Conservation (phyloP, 2,329 filamentous ascomycete species). For the Trichoderma sp. region DNA sequence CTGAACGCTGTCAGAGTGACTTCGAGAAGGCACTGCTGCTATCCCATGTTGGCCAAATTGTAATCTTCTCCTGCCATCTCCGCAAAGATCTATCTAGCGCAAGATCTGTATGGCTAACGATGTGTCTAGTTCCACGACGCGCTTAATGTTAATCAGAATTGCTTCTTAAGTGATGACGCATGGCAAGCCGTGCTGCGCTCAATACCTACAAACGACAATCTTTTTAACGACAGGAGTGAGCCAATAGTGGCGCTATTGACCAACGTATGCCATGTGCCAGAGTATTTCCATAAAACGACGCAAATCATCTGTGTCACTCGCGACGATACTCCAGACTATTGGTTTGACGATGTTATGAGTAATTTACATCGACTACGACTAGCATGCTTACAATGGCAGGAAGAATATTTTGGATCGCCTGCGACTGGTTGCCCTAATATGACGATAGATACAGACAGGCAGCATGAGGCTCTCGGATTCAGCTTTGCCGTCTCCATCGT, state of each 20-base stretch:
- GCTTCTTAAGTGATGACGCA: constrained; percentile 1
- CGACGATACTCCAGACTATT: background rate
- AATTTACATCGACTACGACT: background rate
- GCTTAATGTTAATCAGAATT: background rate
- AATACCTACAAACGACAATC: constrained; percentile 15
- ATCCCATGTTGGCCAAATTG: constrained; percentile 21
- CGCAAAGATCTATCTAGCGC: background rate
- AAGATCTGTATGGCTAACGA: background rate
- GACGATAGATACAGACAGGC: constrained; percentile 3
- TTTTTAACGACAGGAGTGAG: constrained; percentile 16
- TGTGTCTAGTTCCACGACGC: constrained; percentile 8
- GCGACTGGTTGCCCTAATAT: background rate
- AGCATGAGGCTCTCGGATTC: constrained; percentile 16
- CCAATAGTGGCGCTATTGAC: constrained; percentile 1
- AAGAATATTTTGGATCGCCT: background rate
- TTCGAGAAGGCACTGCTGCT: constrained; percentile 18
- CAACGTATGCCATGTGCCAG: background rate
- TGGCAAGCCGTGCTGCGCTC: constrained; percentile 10
- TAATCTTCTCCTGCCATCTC: background rate
- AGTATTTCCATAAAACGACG: constrained; percentile 11
- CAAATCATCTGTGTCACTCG: constrained; percentile 8
- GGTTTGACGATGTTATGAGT: background rate
- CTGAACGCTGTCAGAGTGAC: constrained; percentile 11
- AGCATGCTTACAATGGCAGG: background rate
- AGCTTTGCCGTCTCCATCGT: constrained; percentile 7